These are phyloP conservation scores for Madurella mycetomatis DNA, from an alignment of 2,329 filamentous ascomycete species.

Conservation along the genomic window DNA sequence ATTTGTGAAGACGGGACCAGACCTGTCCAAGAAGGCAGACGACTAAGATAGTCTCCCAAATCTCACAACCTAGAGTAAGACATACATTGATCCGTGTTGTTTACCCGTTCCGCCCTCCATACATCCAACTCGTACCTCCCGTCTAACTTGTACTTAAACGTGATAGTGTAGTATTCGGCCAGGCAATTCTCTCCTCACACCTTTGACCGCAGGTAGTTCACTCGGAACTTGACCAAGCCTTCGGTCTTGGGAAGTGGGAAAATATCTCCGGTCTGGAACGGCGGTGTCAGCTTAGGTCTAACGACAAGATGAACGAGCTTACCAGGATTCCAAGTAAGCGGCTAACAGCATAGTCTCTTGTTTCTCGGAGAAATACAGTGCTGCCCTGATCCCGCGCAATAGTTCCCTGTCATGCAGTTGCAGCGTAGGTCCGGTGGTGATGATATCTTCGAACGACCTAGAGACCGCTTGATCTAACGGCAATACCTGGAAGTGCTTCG, in stretches of 20 bases:
- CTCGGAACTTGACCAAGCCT: constrained; percentile 20
- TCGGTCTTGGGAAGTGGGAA: constrained; percentile 20
- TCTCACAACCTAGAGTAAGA: constrained; percentile 14
- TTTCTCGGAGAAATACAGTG: constrained; percentile 15
- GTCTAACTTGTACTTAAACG: constrained; percentile 14
- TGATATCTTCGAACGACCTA: constrained; percentile 15
- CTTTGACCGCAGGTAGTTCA: constrained; percentile 12
- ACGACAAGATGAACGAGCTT: not conserved
- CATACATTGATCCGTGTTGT: constrained; percentile 4
- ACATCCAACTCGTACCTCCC: constrained; percentile 18
- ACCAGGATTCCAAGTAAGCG: constrained; percentile 20
- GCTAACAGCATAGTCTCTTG: constrained; percentile 5
- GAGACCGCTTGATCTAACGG: constrained; percentile 3
- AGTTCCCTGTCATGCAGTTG: constrained; percentile 8
- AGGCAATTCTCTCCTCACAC: constrained; percentile 9
- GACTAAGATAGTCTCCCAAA: constrained; percentile 21
- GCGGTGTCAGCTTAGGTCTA: not conserved
- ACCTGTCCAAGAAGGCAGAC: constrained; percentile 15
- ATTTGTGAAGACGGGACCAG: not conserved
- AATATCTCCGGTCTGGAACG: constrained; percentile 16
- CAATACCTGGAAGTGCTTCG: constrained; percentile 18
- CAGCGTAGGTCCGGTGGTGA: constrained; percentile 2
- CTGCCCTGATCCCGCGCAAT: constrained; percentile 9
- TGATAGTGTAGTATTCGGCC: constrained; percentile 20
- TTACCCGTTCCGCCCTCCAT: constrained; percentile 19